A percentile compares a stretch with the other conserved stretches of the same genome.
Evolutionary conservation across 345 rosid genomes (phyloP).

Genomic region (Dipteronia dyeriana): DNA sequence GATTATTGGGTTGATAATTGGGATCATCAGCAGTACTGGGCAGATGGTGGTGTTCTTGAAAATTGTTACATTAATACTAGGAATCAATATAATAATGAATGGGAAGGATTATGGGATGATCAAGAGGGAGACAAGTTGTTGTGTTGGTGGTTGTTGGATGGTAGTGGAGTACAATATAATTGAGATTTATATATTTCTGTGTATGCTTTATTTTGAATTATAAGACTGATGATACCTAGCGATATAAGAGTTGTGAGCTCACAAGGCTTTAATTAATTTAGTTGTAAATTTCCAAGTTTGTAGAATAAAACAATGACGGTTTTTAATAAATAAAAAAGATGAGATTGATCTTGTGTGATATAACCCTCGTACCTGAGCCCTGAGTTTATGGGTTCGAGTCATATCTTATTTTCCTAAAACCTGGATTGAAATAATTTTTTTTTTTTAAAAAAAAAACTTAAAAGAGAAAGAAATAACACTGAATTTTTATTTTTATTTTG

Average conservation of each 20-base stretch:
- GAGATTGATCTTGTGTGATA: too few relatives aligned
- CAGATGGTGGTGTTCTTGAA: conserved; percentile 18
- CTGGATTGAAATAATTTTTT: too few relatives aligned
- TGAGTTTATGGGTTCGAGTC: too few relatives aligned
- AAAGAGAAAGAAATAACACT: too few relatives aligned
- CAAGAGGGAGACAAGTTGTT: conserved; percentile 22
- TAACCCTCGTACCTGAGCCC: too few relatives aligned
- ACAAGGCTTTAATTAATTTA: neutral
- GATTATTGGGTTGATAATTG: conserved; percentile 39
- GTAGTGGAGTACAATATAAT: conserved; percentile 4
- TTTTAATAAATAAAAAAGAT: too few relatives aligned
- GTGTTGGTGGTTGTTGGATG: conserved; percentile 41
- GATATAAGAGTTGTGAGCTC: neutral
- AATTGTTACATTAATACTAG: neutral
- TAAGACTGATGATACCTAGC: neutral
- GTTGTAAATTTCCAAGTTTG: neutral
- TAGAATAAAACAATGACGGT: too few relatives aligned
- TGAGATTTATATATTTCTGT: neutral
- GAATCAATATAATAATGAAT: neutral
- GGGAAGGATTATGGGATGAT: conserved; percentile 21
- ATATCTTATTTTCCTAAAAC: too few relatives aligned
- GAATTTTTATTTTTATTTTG: too few relatives aligned
- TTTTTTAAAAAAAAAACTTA: too few relatives aligned
- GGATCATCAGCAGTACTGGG: conserved; percentile 23
- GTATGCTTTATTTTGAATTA: neutral